Evolutionary conservation across 768 basidiomycete genomes (phyloP).

Genomic region (Phylloporus sp.): DNA sequence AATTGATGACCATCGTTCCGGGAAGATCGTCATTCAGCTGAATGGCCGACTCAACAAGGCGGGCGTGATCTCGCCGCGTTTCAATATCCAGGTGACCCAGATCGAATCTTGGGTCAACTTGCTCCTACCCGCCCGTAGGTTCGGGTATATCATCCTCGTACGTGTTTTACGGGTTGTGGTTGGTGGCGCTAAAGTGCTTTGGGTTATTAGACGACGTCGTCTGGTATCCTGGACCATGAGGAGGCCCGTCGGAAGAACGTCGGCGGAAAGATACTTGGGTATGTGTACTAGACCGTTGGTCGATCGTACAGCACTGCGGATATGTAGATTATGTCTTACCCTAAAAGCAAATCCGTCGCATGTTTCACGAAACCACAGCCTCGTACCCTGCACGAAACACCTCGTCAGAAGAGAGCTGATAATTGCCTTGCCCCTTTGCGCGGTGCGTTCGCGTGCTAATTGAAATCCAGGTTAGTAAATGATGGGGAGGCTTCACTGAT

Average conservation of each 20-base stretch:
- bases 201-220: constrained; percentile 76
- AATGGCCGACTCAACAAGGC: constrained; percentile 99
- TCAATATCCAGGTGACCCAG: constrained; percentile 89
- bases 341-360: constrained; percentile 10
- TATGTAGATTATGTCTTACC: constrained; percentile 22
- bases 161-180: constrained; percentile 23
- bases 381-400: too few species aligned
- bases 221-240: constrained; percentile 98
- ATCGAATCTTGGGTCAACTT: constrained; percentile 97
- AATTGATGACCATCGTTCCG: constrained; percentile 97
- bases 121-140: constrained; percentile 91
- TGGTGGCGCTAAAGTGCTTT: background rate
- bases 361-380: background rate
- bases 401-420: too few species aligned
- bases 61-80: constrained; percentile 99
- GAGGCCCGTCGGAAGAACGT: constrained; percentile 98
- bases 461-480: too few species aligned
- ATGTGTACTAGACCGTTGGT: constrained; percentile 71
- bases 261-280: constrained; percentile 91
- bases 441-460: too few species aligned
- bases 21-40: constrained; percentile 97
- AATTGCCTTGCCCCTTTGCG: too few species aligned
- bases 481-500: too few species aligned
- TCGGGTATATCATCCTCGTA: constrained; percentile 94
- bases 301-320: constrained; percentile 1